A percentile compares a stretch with the other conserved stretches of the same genome.
Evolutionary conservation across 1,284 basidiomycete species (phyloP).

Genomic region (Kwoniella shivajii): DNA sequence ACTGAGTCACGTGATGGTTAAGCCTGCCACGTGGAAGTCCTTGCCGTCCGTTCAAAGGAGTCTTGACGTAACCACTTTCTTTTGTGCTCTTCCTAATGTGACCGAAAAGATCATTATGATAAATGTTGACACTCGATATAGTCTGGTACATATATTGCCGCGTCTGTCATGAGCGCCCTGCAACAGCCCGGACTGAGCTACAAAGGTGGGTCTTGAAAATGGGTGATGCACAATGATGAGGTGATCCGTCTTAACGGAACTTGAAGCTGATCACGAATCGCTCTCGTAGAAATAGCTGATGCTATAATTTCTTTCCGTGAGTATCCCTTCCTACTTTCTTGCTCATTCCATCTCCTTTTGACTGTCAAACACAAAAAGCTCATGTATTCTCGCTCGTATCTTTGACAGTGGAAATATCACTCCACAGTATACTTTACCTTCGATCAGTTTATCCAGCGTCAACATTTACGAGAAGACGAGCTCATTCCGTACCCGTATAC

Average conservation of each 20-base stretch:
- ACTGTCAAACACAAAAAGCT: too few relatives aligned
- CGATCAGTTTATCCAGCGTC: conserved; percentile 86
- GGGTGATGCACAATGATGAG: too few relatives aligned
- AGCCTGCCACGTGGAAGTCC: too few relatives aligned
- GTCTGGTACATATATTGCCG: background rate
- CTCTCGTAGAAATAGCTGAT: conserved; percentile 41
- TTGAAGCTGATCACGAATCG: conserved; percentile 6
- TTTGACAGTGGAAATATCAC: conserved; percentile 79
- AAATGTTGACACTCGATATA: background rate
- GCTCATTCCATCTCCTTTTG: too few relatives aligned
- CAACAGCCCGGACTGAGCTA: conserved; percentile 36
- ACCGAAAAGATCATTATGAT: too few relatives aligned
- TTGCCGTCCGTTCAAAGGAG: too few relatives aligned
- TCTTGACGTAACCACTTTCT: too few relatives aligned
- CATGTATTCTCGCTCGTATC: background rate
- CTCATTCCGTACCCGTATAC: conserved; percentile 85
- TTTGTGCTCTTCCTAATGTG: too few relatives aligned
- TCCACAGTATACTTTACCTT: conserved; percentile 87
- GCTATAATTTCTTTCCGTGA: conserved; percentile 45
- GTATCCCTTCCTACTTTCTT: conserved; percentile 4
- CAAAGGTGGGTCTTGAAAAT: conserved; percentile 33
- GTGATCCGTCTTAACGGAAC: background rate
- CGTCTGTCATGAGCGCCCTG: background rate
- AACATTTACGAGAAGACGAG: conserved; percentile 80
- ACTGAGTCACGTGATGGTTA: background rate